Conservation (phyloP, 1,284 basidiomycete genomes). For the Boletus hoseneyae region DNA sequence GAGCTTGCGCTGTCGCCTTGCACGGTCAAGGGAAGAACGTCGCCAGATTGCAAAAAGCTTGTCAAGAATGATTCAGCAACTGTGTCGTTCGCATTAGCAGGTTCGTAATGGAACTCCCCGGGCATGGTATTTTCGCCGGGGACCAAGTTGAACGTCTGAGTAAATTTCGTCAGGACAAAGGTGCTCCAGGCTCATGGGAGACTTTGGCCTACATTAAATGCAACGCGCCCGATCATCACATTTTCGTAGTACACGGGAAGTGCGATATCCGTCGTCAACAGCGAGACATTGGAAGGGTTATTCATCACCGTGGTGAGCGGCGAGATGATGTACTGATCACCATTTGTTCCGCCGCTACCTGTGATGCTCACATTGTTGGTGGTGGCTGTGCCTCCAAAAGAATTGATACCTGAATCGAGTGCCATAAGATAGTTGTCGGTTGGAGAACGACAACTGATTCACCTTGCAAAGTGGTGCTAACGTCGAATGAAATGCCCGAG, state of each 20-base stretch:
- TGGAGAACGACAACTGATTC: constrained; percentile 2
- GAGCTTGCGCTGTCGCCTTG: constrained; percentile 58
- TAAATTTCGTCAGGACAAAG: not conserved
- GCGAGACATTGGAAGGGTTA: constrained; percentile 69
- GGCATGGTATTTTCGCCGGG: constrained; percentile 55
- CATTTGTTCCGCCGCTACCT: constrained; percentile 59
- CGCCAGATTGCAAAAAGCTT: constrained; percentile 50
- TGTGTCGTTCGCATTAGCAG: constrained; percentile 62
- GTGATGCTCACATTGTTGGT: constrained; percentile 54
- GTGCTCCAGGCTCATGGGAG: not conserved
- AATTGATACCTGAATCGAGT: constrained; percentile 42
- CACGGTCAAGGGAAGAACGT: constrained; percentile 50
- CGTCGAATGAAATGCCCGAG: constrained; percentile 59
- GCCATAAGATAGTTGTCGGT: not conserved
- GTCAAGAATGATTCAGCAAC: constrained; percentile 55
- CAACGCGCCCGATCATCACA: constrained; percentile 53
- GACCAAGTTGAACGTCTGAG: constrained; percentile 52
- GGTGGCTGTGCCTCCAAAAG: constrained; percentile 48
- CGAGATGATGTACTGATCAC: constrained; percentile 51
- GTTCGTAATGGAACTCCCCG: constrained; percentile 68
- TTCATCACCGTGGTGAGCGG: constrained; percentile 53
- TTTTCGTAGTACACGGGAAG: constrained; percentile 60
- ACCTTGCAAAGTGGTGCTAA: constrained; percentile 55
- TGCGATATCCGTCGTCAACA: constrained; percentile 56
- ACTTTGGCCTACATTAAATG: constrained; percentile 48